Percentiles rank a stretch among this genome's conserved stretches.
Conservation (phyloP, 1,284 basidiomycete genomes). For the Lentinula novae-zelandiae region DNA sequence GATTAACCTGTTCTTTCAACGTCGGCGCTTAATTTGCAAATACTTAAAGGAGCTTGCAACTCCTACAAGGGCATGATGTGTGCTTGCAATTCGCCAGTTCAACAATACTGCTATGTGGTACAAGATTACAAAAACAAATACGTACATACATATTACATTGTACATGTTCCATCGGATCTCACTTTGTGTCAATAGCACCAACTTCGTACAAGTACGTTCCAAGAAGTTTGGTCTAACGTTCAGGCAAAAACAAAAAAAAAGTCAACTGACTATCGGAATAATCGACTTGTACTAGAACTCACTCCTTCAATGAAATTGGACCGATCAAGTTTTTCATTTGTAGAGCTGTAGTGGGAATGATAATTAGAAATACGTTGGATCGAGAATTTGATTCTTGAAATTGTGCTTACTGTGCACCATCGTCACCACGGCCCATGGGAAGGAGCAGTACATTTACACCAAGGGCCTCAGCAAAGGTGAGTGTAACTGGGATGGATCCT, state of each 20-base stretch:
- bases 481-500: conserved; percentile 93
- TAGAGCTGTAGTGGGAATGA: conserved; percentile 52
- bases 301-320: conserved; percentile 93
- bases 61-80: not conserved
- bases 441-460: conserved; percentile 81
- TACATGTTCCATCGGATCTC: not conserved
- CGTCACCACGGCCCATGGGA: conserved; percentile 92
- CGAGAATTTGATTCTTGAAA: not conserved
- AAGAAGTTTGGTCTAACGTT: conserved; percentile 64
- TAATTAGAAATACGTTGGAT: no score
- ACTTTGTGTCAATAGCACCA: conserved; percentile 30
- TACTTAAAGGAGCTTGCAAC: no score
- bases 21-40: not conserved
- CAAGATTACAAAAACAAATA: no score
- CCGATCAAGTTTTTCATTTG: conserved; percentile 94
- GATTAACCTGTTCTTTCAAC: no score
- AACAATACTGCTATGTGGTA: no score
- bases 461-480: conserved; percentile 91
- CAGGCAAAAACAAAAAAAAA: not conserved
- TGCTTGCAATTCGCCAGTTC: no score
- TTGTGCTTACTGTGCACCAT: conserved; percentile 83
- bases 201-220: conserved; percentile 86
- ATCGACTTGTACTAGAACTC: conserved; percentile 14
- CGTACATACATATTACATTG: not conserved
- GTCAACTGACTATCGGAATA: conserved; percentile 2